Evolutionary conservation across 805 yeast species (phyloP), one percentile per base, ranked within the genome.

Genomic region (Pichia thaimueangensis): DNA sequence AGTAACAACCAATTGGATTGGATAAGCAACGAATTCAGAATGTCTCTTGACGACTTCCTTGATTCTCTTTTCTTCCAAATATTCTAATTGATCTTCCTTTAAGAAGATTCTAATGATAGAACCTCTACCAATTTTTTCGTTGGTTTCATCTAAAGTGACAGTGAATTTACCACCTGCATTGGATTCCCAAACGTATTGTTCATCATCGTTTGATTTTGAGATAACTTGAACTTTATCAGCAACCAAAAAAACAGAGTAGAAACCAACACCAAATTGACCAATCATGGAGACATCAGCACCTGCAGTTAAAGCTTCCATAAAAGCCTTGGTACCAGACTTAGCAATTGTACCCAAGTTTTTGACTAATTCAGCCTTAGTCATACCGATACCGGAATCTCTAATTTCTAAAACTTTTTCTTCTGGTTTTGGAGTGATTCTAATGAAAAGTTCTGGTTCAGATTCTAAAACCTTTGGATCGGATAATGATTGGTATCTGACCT

Each of bases 261-360:
- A 93, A 82, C 99, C 99, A 59, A 93, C 98, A 88, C 99, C 99
- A 76, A 93, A 93, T 76, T 93, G 98, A 80, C 99, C 99, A 74
- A 93, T 93, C 98, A 93, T 93, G 53, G 97, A 89, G 51, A 93
- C 97, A 69, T 93, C 99, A 49, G 99, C 98, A 74, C 98, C 98
- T 53, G 97, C 97, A 54, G 95, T 83, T 55, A 94, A 78, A 55
- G 98, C 98, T 75, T 93, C 98, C 98, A 93, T 93, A 71, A 93
- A 93, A 58, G 95, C 87, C 76, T 93, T 93, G 59, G 99, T 93
- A 74, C 99, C 99, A 55, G 99, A 93, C 75, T 93, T 93, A 65
- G 99, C 99, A 66, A 93, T 93, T 55, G 97, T 93, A 83, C 99
- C 99, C 70, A 93, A 85, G 77, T 93, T 93, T 82, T 94, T 93